Base-by-base conservation (phyloP, 129 eudicot species). In the Artemisia argyi region DNA sequence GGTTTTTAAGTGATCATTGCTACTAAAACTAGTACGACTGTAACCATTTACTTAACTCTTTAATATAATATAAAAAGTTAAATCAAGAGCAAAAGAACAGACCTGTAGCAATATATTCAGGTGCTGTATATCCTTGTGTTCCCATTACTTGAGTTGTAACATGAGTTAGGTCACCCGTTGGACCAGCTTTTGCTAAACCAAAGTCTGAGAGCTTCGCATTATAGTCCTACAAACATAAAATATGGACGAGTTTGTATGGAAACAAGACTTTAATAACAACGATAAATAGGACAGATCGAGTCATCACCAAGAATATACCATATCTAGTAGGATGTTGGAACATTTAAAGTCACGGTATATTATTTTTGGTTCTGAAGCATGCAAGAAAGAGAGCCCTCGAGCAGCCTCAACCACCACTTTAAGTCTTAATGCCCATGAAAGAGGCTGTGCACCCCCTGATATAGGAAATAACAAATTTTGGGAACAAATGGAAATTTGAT, bases 201-300 rank as follows among this genome's bases (percentile, higher is more conserved):
- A 90, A 90, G 75, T 85, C 91, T 16, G 94, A 90, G 75, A 90
- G 95, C 77, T 90, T 90, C 22, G 84, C 87, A 59, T 85, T 87
- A 71, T 65, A 90, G 42, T 85, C 91, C 97, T 90, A 82, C 54
- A 74, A 46, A 50, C 24, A 2, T 7, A 51, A 50, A 69, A 35
- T 4, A 5, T 54, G 15, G 20, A 69, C 42, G 14, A 16, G 63
- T 56, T 6, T 11, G 28, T 51, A 28, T 14, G 60, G 0, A 16
- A 16, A 5, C 18, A n/a, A 16, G 12, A 56, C 26, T 11, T 30
- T n/a, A 62, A 66, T 35, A 66, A 46, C 16, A 39, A 7, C 11
- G 2, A 2, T 39, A 1, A 39, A 39, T 7, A 39, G 46, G 46
- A 2, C 0, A 39, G 46, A 35, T 35, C 46, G 54, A 44, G 58